Evolutionary conservation across 352 stramenopile species (phyloP).

Genomic region (Pythium angustatum): DNA sequence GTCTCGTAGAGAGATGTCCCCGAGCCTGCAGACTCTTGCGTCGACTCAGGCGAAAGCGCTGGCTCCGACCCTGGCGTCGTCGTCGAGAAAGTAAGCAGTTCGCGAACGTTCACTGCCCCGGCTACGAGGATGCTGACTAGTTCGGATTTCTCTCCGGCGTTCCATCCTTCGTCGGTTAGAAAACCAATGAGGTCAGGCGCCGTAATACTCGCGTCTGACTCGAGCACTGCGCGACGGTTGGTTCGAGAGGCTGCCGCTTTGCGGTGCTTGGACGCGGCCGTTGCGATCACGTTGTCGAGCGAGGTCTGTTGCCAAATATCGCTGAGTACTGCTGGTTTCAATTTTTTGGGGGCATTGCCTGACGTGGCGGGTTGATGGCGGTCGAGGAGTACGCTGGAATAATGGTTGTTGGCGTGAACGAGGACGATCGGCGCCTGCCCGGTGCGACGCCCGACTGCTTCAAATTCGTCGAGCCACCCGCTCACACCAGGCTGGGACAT

Average conservation of each 20-base stretch:
- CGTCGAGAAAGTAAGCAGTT: neutral
- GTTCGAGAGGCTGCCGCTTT: neutral
- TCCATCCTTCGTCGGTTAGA: neutral
- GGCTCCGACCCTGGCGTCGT: neutral
- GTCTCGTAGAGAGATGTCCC: too few species aligned
- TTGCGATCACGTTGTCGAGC: neutral
- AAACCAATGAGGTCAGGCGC: too few species aligned
- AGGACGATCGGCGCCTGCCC: neutral
- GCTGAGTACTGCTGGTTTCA: neutral
- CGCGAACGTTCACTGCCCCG: neutral
- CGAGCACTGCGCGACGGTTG: neutral
- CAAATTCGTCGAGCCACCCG: neutral
- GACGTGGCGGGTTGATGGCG: neutral
- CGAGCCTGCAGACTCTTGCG: neutral
- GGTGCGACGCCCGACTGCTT: neutral
- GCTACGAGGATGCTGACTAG: neutral
- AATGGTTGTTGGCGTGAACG: neutral
- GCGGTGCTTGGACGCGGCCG: too few species aligned
- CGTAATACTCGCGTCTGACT: too few species aligned
- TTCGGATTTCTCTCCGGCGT: neutral
- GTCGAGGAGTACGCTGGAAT: constrained; percentile 11
- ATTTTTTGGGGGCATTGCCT: neutral
- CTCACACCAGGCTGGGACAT: neutral
- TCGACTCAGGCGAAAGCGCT: neutral
- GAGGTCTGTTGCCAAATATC: constrained; percentile 2